Percentiles rank a stretch among this genome's conserved stretches.
phyloP scores from a whole-genome alignment of 1,139 yeast species.

The Saccharomyces hybrid region DNA sequence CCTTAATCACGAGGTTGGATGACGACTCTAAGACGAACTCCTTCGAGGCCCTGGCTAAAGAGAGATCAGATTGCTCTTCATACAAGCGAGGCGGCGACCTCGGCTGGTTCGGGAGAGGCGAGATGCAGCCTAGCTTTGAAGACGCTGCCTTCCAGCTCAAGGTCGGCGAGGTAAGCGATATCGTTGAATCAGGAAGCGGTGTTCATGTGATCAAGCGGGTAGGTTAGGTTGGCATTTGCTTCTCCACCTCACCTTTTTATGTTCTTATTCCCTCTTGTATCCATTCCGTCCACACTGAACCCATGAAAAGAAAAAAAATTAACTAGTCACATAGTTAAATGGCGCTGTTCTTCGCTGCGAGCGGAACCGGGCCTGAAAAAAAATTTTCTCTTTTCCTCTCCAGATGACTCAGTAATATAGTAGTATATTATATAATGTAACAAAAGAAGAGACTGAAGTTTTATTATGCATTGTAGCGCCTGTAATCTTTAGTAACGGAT shows the following conservation, averaged over 20 bases:
- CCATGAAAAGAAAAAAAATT: background rate
- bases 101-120: slow-evolving; percentile 81
- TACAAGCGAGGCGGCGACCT: slow-evolving; percentile 86
- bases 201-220: slow-evolving; percentile 83
- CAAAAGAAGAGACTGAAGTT: background rate
- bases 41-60: slow-evolving; percentile 64
- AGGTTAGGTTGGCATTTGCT: slow-evolving; percentile 36
- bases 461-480: background rate
- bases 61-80: slow-evolving; percentile 86
- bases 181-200: slow-evolving; percentile 87
- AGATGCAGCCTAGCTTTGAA: slow-evolving; percentile 93
- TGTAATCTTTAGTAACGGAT: background rate
- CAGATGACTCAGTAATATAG: background rate
- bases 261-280: background rate
- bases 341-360: background rate
- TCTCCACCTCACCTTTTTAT: background rate
- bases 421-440: background rate
- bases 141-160: slow-evolving; percentile 75
- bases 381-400: background rate
- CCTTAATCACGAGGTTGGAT: slow-evolving; percentile 53
- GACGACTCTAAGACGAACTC: slow-evolving; percentile 48
- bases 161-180: slow-evolving; percentile 76
- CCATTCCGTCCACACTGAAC: background rate
- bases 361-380: slow-evolving; percentile 1
- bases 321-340: background rate